Conservation (phyloP, 164 flowering plant genomes). For the Vitis rotundifolia region DNA sequence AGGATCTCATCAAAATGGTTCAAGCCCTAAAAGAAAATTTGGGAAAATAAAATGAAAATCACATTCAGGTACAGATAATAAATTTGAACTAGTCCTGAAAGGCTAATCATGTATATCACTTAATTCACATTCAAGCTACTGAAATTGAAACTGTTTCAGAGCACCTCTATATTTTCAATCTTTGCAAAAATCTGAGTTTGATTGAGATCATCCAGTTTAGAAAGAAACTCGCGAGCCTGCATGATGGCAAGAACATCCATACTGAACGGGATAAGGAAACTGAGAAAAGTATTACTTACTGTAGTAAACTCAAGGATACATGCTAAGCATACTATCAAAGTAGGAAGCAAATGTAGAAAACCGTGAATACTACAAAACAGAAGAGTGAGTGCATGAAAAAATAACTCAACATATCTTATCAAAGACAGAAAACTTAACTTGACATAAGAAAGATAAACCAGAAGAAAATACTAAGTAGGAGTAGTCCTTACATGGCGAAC, state of each 20-base stretch:
- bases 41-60: background rate
- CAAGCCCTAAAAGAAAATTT: conserved; percentile 46
- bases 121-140: too few relatives aligned
- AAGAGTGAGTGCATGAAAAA: background rate
- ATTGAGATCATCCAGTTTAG: conserved; percentile 39
- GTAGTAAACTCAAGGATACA: background rate
- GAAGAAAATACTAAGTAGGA: background rate
- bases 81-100: too few relatives aligned
- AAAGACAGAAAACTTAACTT: background rate
- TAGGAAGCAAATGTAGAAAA: background rate
- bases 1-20: conserved; percentile 75
- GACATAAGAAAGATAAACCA: background rate
- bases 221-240: conserved; percentile 45
- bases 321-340: background rate
- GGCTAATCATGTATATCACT: too few relatives aligned
- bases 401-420: background rate
- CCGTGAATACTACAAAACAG: background rate
- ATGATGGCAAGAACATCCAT: conserved; percentile 8
- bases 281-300: background rate
- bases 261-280: background rate
- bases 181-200: conserved; percentile 59
- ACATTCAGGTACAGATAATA: too few relatives aligned
- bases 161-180: conserved; percentile 54
- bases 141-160: too few relatives aligned
- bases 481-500: conserved; percentile 41